These are phyloP conservation scores for Vicia sativa DNA, from an alignment of 306 rosid genomes.

Conservation along the genomic window DNA sequence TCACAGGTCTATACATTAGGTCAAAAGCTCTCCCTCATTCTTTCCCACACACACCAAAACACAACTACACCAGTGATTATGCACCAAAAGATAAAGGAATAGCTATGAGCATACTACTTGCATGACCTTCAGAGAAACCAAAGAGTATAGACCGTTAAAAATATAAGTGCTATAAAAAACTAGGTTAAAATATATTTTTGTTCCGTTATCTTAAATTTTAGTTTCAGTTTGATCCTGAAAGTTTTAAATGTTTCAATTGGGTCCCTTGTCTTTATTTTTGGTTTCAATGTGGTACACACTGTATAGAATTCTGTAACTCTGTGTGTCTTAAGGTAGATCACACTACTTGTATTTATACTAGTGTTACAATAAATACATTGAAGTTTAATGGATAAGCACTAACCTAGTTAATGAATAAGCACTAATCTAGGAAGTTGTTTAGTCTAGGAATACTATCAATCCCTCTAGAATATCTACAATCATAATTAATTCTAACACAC, in stretches of 20 bases:
- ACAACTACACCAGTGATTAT: conserved; percentile 8
- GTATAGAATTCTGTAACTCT: no score
- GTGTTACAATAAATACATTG: no score
- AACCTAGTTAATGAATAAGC: no score
- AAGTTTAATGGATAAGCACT: no score
- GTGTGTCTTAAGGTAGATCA: no score
- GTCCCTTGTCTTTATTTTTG: background rate
- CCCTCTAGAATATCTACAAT: no score
- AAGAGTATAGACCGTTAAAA: background rate
- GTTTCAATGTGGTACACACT: background rate
- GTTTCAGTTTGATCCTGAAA: background rate
- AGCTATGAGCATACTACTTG: background rate
- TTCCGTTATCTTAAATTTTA: background rate
- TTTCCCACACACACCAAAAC: background rate
- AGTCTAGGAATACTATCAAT: no score
- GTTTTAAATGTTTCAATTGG: background rate
- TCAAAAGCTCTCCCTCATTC: background rate
- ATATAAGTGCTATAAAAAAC: background rate
- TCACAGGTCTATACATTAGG: background rate
- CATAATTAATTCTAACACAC: no score
- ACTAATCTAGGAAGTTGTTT: no score
- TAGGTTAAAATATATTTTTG: background rate
- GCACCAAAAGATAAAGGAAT: conserved; percentile 23
- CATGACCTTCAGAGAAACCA: conserved; percentile 18
- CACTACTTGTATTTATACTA: no score